phyloP scores from a whole-genome alignment of 225 moss, liverwort and hornwort species.

The Climacium dendroides region DNA sequence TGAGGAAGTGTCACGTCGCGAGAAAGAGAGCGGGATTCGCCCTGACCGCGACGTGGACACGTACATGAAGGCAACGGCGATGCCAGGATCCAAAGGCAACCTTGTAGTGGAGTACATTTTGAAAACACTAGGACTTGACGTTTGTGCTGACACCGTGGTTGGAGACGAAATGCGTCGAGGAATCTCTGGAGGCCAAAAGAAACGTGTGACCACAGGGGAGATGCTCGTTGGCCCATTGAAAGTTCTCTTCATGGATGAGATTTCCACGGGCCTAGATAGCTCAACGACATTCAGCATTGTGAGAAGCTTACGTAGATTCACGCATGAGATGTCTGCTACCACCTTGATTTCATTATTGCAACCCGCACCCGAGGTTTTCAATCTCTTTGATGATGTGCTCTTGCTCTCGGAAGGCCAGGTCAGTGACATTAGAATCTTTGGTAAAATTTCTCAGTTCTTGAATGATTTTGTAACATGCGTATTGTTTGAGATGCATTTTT shows the following conservation, averaged over 20 bases:
- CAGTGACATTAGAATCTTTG: background rate
- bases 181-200: constrained; percentile 44
- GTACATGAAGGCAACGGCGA: constrained; percentile 46
- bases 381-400: constrained; percentile 59
- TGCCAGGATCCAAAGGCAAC: constrained; percentile 5
- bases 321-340: constrained; percentile 34
- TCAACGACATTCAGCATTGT: constrained; percentile 61
- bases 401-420: constrained; percentile 60
- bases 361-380: constrained; percentile 61
- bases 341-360: constrained; percentile 50
- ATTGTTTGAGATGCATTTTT: background rate
- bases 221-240: constrained; percentile 59
- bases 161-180: constrained; percentile 39
- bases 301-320: constrained; percentile 26
- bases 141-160: constrained; percentile 27
- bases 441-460: background rate
- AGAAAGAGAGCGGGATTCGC: constrained; percentile 36
- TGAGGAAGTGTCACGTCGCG: constrained; percentile 41
- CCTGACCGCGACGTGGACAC: constrained; percentile 46
- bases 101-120: constrained; percentile 28
- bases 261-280: constrained; percentile 72
- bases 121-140: constrained; percentile 23
- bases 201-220: constrained; percentile 52
- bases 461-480: background rate
- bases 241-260: constrained; percentile 69